These are phyloP conservation scores for Craspedostauros australis DNA, from an alignment of 108 stramenopile species.

Conservation along the genomic window DNA sequence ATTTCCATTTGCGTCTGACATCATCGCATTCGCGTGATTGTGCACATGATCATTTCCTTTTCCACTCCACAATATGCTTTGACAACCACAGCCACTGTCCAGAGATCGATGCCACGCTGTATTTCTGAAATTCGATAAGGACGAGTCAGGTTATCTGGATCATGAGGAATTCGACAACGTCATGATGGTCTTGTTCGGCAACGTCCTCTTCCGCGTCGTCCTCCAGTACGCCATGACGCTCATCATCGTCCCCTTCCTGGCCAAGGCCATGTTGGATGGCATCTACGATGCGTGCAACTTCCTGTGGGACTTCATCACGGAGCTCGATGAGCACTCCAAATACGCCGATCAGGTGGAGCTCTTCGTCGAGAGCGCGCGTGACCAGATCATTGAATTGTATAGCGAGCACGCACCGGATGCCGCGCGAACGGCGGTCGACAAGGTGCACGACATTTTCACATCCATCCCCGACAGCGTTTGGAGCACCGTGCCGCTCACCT, in stretches of 20 bases:
- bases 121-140: constrained; percentile 54
- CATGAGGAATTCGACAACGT: constrained; percentile 60
- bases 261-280: constrained; percentile 39
- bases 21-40: constrained; percentile 1
- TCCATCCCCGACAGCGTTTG: constrained; percentile 44
- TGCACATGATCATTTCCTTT: background rate
- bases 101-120: constrained; percentile 43
- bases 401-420: too few species aligned
- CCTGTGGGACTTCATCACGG: background rate
- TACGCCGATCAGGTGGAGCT: constrained; percentile 3
- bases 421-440: constrained; percentile 17
- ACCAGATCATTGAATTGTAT: too few species aligned
- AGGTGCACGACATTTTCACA: constrained; percentile 14
- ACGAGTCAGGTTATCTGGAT: constrained; percentile 43
- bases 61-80: background rate
- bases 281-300: constrained; percentile 1
- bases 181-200: constrained; percentile 62
- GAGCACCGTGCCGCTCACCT: constrained; percentile 50
- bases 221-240: constrained; percentile 68
- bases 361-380: constrained; percentile 15
- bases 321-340: constrained; percentile 7
- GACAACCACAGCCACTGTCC: constrained; percentile 34
- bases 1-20: background rate
- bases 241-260: constrained; percentile 58
- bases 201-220: constrained; percentile 62